Base-by-base conservation (phyloP, 129 eudicot genomes). In the Apium graveolens region DNA sequence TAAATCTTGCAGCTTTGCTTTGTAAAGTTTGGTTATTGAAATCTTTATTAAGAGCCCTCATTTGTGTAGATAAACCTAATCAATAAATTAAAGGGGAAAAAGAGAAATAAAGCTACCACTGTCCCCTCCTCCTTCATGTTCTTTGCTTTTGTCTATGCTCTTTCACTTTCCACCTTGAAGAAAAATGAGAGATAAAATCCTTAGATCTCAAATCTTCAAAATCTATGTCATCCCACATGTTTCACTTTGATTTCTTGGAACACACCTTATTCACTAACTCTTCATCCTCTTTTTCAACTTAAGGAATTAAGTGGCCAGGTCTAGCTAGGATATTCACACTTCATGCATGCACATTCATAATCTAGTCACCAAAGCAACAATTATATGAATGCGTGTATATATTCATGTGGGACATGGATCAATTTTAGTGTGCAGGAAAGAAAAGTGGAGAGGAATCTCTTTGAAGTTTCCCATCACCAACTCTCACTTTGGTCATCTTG, bases 381-480 rank as follows among this genome's bases (percentile, higher is more conserved):
- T 27, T 55, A 49, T 41, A 18, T 49, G 16, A 17, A 41, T 32
- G 49, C 21, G 16, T 37, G 11, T 31, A 27, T 76, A 16, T 17
- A 75, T 75, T 11, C 11, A 55, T 53, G 27, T 78, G 75, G 29
- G 83, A 51, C 80, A 82, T 79, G 24, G 24, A 31, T 45, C 16
- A 37, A 77, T n/a, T 48, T 86, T 80, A 93, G 77, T 90, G 94
- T 42, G 97, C 92, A 55, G 99, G 97, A 79, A 96, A 92, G 85
- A 96, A 96, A 88, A 96, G 99, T 45, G 99, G 97, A 24, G 97
- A 81, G 76, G 99, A 90, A 89, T 96, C 97, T 92, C 99, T 96
- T 42, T 83, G 92, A 44, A 92, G 83, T 82, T 87, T 90, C 48
- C 96, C 90, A 81, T 92, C 93, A 78, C 70, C 79, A 31, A 92